A percentile compares a stretch with the other conserved stretches of the same genome.
phyloP scores from a whole-genome alignment of 1,284 basidiomycete genomes.

The Ceratobasidium theobromae region DNA sequence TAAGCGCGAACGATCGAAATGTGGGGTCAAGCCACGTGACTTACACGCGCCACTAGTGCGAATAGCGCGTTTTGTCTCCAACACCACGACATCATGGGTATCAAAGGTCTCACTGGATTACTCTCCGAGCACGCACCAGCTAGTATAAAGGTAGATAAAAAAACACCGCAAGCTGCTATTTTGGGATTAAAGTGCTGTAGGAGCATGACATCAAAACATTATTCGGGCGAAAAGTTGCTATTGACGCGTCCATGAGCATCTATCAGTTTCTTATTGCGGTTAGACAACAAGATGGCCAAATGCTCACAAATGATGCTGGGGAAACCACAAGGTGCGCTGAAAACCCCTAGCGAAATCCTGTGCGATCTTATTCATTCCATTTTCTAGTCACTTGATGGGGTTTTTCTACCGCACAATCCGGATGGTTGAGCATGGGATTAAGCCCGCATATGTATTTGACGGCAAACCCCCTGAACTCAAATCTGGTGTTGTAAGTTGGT shows the following conservation, averaged over 20 bases:
- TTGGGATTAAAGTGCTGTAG: no score
- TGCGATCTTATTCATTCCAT: background rate
- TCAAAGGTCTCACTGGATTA: conserved; percentile 90
- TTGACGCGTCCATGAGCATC: conserved; percentile 96
- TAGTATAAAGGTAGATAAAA: conserved; percentile 67
- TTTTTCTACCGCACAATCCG: conserved; percentile 97
- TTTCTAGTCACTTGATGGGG: conserved; percentile 87
- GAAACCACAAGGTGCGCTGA: conserved; percentile 79
- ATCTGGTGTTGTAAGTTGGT: conserved; percentile 80
- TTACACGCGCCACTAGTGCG: background rate
- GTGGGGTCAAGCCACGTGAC: background rate
- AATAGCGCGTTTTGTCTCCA: background rate
- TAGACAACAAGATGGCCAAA: conserved; percentile 92
- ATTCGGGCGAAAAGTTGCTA: conserved; percentile 97
- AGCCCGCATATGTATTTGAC: conserved; percentile 98
- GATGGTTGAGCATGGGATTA: conserved; percentile 99
- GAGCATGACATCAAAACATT: conserved; percentile 96
- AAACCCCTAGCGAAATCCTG: background rate
- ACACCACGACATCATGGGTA: conserved; percentile 61
- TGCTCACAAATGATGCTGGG: conserved; percentile 94
- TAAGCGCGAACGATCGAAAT: background rate
- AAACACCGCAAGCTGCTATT: no score
- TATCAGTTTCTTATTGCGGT: conserved; percentile 99
- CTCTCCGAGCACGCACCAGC: conserved; percentile 87
- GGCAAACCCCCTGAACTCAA: conserved; percentile 98